Evolutionary conservation across 768 basidiomycete genomes (phyloP).

Genomic region (Mycena maculata): DNA sequence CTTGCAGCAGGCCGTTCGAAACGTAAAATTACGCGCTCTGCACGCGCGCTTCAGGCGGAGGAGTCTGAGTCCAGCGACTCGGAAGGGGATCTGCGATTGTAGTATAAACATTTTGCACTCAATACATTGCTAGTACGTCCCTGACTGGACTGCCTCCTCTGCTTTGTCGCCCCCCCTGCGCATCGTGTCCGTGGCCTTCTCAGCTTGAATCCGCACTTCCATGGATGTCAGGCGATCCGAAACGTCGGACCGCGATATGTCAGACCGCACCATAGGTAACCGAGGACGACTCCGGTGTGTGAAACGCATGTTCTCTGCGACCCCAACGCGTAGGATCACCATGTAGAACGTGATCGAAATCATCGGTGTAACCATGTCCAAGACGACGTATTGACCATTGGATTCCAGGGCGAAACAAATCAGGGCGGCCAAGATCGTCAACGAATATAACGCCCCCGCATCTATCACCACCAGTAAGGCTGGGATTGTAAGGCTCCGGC

Average conservation of each 20-base stretch:
- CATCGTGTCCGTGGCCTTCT: background rate
- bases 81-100: no score
- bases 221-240: background rate
- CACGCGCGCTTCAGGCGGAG: no score
- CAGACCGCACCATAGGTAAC: background rate
- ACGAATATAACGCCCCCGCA: slow-evolving; percentile 51
- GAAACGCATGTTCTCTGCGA: slow-evolving; percentile 14
- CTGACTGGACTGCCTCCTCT: background rate
- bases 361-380: slow-evolving; percentile 52
- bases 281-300: background rate
- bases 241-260: background rate
- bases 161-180: background rate
- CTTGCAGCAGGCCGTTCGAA: no score
- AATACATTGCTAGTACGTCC: no score
- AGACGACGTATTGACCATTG: slow-evolving; percentile 48
- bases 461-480: slow-evolving; percentile 49
- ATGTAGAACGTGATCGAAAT: slow-evolving; percentile 57
- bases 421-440: slow-evolving; percentile 47
- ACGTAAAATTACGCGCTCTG: no score
- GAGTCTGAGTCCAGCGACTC: no score
- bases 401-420: slow-evolving; percentile 41
- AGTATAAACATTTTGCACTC: no score
- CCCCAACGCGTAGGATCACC: slow-evolving; percentile 53
- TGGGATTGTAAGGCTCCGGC: slow-evolving; percentile 34
- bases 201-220: slow-evolving; percentile 11